These are phyloP conservation scores for Flaveria sonorensis DNA, from an alignment of 129 eudicot species.

Conservation along the genomic window DNA sequence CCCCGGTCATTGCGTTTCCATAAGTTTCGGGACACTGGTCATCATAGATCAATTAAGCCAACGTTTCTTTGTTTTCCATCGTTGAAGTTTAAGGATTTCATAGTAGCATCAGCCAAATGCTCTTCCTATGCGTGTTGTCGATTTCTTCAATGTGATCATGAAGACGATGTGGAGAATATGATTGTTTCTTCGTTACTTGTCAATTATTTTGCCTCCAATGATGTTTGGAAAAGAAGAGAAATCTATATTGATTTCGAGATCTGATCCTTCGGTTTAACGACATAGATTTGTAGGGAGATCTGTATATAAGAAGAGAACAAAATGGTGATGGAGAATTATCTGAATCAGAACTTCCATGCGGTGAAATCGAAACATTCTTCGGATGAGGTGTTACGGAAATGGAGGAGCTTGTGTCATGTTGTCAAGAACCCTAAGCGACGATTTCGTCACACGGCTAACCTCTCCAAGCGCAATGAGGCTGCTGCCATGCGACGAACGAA, in stretches of 20 bases:
- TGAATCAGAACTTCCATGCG: slow-evolving; percentile 72
- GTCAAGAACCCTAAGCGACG: slow-evolving; percentile 97
- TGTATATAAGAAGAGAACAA: slow-evolving; percentile 6
- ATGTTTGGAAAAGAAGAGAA: slow-evolving; percentile 10
- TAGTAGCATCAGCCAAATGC: no score
- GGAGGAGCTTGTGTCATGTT: slow-evolving; percentile 87
- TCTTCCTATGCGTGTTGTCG: no score
- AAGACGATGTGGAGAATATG: no score
- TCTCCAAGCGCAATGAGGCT: slow-evolving; percentile 81
- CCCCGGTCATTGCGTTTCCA: slow-evolving; percentile 41
- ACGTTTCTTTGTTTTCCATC: no score
- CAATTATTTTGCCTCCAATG: background rate
- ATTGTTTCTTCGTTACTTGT: background rate
- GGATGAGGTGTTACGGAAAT: slow-evolving; percentile 65
- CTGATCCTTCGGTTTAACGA: slow-evolving; percentile 21
- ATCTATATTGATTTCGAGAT: background rate
- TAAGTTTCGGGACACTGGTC: slow-evolving; percentile 16
- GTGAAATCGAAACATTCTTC: slow-evolving; percentile 69
- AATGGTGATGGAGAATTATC: slow-evolving; percentile 67
- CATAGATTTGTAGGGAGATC: slow-evolving; percentile 15
- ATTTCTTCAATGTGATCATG: no score
- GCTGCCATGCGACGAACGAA: slow-evolving; percentile 97
- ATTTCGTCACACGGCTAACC: slow-evolving; percentile 85
- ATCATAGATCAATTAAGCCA: slow-evolving; percentile 1
- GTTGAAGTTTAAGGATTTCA: no score